Evolutionary conservation across 2,329 filamentous ascomycete genomes (phyloP).

Genomic region (Epichloe gansuensis): DNA sequence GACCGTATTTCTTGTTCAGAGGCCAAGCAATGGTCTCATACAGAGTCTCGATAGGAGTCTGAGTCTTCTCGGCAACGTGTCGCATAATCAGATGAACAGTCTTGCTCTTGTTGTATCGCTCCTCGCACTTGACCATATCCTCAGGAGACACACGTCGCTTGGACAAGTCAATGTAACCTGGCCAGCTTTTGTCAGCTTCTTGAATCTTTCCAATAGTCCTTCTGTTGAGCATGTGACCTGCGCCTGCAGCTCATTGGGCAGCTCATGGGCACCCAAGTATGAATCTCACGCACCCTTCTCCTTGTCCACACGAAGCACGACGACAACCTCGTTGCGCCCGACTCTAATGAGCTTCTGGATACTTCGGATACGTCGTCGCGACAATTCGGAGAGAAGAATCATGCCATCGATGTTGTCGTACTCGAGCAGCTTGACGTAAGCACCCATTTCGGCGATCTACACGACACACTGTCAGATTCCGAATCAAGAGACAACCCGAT

Average conservation of each 20-base stretch:
- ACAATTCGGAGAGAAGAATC: constrained; percentile 96
- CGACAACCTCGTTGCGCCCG: constrained; percentile 95
- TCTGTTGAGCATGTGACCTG: no score
- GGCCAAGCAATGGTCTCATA: constrained; percentile 96
- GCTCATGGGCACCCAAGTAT: not conserved
- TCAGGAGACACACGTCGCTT: constrained; percentile 97
- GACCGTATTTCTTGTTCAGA: constrained; percentile 92
- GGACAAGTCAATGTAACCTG: constrained; percentile 88
- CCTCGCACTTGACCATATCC: constrained; percentile 96
- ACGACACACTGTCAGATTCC: constrained; percentile 6
- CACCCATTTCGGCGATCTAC: constrained; percentile 98
- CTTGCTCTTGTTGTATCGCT: constrained; percentile 99
- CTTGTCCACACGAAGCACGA: constrained; percentile 97
- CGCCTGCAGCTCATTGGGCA: no score
- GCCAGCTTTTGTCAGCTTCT: constrained; percentile 16
- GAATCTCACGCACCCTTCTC: constrained; percentile 61
- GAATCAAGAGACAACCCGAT: not conserved
- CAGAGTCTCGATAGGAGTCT: constrained; percentile 82
- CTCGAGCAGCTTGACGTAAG: constrained; percentile 97
- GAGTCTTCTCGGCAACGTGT: constrained; percentile 95
- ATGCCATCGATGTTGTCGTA: constrained; percentile 99
- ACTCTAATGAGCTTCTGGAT: constrained; percentile 99
- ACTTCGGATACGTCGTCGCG: constrained; percentile 91
- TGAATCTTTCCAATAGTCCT: constrained; percentile 1
- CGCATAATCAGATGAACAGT: constrained; percentile 98